Evolutionary conservation across 2,329 filamentous ascomycete species (phyloP).

Genomic region (Akanthomyces dipterigenus): DNA sequence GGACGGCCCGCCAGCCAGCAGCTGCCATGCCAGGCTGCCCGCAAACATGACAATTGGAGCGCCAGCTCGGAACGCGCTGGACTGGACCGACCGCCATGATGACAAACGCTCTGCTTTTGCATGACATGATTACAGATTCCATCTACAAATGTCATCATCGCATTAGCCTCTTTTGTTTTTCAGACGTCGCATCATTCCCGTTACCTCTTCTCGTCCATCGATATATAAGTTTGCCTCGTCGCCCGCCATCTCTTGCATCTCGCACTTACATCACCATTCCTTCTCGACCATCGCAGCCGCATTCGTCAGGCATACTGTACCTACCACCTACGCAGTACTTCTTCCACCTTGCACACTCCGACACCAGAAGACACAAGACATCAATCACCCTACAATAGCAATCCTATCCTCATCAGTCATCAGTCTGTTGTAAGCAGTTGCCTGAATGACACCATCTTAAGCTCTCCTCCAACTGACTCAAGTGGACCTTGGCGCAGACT

Average conservation of each 20-base stretch:
- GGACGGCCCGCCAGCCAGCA: neutral
- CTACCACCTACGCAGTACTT: neutral
- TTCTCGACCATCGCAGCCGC: neutral
- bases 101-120: constrained; percentile 2
- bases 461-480: constrained; percentile 1
- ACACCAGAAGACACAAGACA: neutral
- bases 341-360: neutral
- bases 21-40: neutral
- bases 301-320: neutral
- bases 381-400: neutral
- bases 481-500: constrained; percentile 2
- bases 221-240: neutral
- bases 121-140: constrained; percentile 9
- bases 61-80: neutral
- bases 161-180: neutral
- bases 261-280: neutral
- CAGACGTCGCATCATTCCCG: neutral
- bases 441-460: constrained; percentile 16
- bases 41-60: neutral
- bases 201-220: neutral
- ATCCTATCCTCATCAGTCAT: neutral
- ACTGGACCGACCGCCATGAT: neutral
- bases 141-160: constrained; percentile 9
- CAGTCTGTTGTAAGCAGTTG: neutral
- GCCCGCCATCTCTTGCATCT: neutral